Evolutionary conservation across 345 rosid genomes (phyloP), one percentile per base, ranked within the genome.

Genomic region (Linum tenue): DNA sequence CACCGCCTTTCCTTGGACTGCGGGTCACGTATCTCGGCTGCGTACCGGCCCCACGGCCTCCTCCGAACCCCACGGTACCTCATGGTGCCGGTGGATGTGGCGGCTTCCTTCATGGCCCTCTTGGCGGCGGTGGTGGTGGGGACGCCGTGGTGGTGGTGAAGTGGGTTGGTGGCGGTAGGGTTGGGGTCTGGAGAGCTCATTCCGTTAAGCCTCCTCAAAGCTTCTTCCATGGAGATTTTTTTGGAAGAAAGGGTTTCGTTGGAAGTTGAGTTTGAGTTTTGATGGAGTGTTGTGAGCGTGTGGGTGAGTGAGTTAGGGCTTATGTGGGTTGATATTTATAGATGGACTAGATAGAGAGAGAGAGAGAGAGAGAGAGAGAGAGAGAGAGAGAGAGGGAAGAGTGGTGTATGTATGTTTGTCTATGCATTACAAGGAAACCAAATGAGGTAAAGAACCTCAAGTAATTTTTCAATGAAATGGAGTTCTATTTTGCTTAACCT

Each of bases 21-120:
- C 0, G 99, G 99, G 66, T 94, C 99, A 22, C 99, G 80, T 72
- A 94, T 94, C 83, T 94, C 99, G 1, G 99, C 99, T 1, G 98
- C 98, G n/a, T 82, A 92, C 1, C 98, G 87, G 1, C 99, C 99
- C 99, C 99, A 94, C 0, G 99, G 99, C 57, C 99, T 76, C 9
- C 96, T 77, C 3, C 99, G 86, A 6, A 94, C 99, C 0, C 99
- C 99, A 3, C 99, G 97, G 87, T 90, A 94, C 78, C 95, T 77
- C 63, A 83, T 83, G 59, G 79, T 74, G 8, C 74, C 60, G 16
- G 60, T 71, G 3, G 72, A 15, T 15, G 59, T 63, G 11, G 9
- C 43, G 17, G 60, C 73, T 5, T 79, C 76, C 63, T 76, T 82
- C 51, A 78, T 58, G 4, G 80, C 12, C 48, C 78, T 75, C 39